Evolutionary conservation across 2,329 filamentous ascomycete species (phyloP).

Genomic region (Arthrobotrys musiformis): DNA sequence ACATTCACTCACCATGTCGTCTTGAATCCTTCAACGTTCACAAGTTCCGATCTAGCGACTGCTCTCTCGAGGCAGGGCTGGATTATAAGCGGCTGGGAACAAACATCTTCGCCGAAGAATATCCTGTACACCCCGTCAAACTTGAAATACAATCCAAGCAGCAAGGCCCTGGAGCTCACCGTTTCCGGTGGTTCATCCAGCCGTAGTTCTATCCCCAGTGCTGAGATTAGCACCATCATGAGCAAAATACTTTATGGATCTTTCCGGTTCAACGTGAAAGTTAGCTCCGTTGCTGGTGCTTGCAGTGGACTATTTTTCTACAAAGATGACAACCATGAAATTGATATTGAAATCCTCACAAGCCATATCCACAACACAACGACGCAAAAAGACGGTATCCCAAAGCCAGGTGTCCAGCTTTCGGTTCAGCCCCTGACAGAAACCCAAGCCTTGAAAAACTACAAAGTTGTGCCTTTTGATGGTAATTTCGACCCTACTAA

Average conservation of each 20-base stretch:
- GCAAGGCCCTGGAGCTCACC: slow-evolving; percentile 28
- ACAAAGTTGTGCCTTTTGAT: slow-evolving; percentile 43
- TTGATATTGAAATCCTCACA: slow-evolving; percentile 51
- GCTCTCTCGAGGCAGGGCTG: slow-evolving; percentile 33
- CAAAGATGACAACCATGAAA: slow-evolving; percentile 52
- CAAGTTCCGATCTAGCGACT: background rate
- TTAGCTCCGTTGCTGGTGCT: slow-evolving; percentile 32
- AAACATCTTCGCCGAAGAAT: slow-evolving; percentile 21
- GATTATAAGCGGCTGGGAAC: slow-evolving; percentile 9
- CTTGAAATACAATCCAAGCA: slow-evolving; percentile 12
- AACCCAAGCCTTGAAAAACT: slow-evolving; percentile 9
- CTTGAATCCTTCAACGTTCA: slow-evolving; percentile 6
- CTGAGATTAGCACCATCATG: slow-evolving; percentile 25
- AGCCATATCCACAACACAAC: slow-evolving; percentile 33
- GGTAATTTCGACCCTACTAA: slow-evolving; percentile 34
- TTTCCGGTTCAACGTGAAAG: slow-evolving; percentile 40
- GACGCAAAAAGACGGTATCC: slow-evolving; percentile 18
- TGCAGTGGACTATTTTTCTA: slow-evolving; percentile 49
- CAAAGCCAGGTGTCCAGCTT: slow-evolving; percentile 40
- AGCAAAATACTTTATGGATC: slow-evolving; percentile 47
- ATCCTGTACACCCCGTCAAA: slow-evolving; percentile 40
- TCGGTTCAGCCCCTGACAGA: slow-evolving; percentile 34
- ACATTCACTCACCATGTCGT: slow-evolving; percentile 30
- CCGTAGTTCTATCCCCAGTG: slow-evolving; percentile 16
- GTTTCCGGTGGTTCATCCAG: slow-evolving; percentile 40